Evolutionary conservation across 2,329 filamentous ascomycete species (phyloP), one percentile per base, ranked within the genome.

Genomic region (Emergomyces orientalis): DNA sequence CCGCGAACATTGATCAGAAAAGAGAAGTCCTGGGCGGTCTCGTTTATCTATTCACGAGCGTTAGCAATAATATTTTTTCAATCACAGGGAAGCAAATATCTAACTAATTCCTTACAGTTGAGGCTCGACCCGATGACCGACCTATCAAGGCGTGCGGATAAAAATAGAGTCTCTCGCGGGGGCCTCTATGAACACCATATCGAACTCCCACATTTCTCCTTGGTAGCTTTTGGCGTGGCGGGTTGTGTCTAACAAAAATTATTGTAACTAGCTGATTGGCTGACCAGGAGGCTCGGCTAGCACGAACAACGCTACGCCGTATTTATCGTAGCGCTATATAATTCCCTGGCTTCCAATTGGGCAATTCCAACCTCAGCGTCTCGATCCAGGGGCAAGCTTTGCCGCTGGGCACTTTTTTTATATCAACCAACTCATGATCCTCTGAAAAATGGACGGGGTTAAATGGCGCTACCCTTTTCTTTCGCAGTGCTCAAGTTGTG

Each of bases 341-440:
- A 32, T 17, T 19, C 17, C 51, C 9, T 22, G 13, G 51, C 9
- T 54, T 34, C 51, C 27, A 30, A 54, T 54, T 54, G 51, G 51
- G 6, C 14, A 34, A 54, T 54, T n/a, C 27, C 51, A 54, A 54
- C 51, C 55, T 58, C 39, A 41, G 54, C 54, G 6, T 57, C 56
- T 30, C 37, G 11, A n/a, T n/a, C 19, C 32, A 11, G 22, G 14
- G 27, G 37, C 19, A 57, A 9, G 43, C n/a, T 32, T 59, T 45
- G 22, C 22, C 56, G 37, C 56, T 19, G 37, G 37, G 11, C 27
- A n/a, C 8, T 2, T 22, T 22, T 47, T 52, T 52, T 14, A 52
- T 52, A 52, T 32, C 22, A 30, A 30, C 27, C 8, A 17, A 25
- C 27, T 30, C 11, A 25, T 30, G 22, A 7, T 27, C 19, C 7